These are phyloP conservation scores for Epichloe amarillans DNA, from an alignment of 2,329 filamentous ascomycete genomes.

Conservation along the genomic window DNA sequence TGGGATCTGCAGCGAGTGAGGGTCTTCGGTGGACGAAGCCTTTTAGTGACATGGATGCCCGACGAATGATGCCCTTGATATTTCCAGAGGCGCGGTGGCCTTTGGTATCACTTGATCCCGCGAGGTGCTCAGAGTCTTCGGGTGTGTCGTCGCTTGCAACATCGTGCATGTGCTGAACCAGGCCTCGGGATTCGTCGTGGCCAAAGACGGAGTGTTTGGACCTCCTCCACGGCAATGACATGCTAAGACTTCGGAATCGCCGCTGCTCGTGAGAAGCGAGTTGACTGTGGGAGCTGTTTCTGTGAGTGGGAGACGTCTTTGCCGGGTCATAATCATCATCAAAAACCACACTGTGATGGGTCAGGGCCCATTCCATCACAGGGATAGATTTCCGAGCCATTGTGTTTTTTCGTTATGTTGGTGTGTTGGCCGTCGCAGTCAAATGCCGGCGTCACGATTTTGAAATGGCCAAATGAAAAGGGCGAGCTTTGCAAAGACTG, in stretches of 20 bases:
- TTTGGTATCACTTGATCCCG: slow-evolving; percentile 13
- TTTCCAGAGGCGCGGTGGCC: slow-evolving; percentile 16
- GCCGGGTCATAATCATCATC: slow-evolving; percentile 4
- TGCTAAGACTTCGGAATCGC: slow-evolving; percentile 34
- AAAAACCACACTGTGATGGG: slow-evolving; percentile 1
- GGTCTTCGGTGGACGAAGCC: slow-evolving; percentile 37
- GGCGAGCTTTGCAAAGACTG: not conserved
- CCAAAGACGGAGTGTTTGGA: slow-evolving; percentile 29
- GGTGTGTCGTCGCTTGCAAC: slow-evolving; percentile 20
- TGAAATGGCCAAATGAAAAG: no score
- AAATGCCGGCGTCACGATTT: no score
- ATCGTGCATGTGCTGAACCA: slow-evolving; percentile 18
- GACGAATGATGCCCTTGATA: slow-evolving; percentile 38
- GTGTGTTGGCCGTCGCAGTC: not conserved
- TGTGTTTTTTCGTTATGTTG: not conserved
- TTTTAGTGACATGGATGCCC: slow-evolving; percentile 42
- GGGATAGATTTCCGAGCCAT: slow-evolving; percentile 5
- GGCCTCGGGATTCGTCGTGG: slow-evolving; percentile 18
- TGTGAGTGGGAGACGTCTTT: not conserved
- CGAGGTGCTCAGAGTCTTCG: slow-evolving; percentile 12
- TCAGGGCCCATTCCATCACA: slow-evolving; percentile 5
- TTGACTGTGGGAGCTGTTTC: not conserved
- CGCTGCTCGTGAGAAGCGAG: slow-evolving; percentile 22
- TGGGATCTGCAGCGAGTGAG: slow-evolving; percentile 24
- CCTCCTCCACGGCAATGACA: slow-evolving; percentile 35